phyloP scores from a whole-genome alignment of 192 early-diverging fungal species.

The Linnemannia hyalina region DNA sequence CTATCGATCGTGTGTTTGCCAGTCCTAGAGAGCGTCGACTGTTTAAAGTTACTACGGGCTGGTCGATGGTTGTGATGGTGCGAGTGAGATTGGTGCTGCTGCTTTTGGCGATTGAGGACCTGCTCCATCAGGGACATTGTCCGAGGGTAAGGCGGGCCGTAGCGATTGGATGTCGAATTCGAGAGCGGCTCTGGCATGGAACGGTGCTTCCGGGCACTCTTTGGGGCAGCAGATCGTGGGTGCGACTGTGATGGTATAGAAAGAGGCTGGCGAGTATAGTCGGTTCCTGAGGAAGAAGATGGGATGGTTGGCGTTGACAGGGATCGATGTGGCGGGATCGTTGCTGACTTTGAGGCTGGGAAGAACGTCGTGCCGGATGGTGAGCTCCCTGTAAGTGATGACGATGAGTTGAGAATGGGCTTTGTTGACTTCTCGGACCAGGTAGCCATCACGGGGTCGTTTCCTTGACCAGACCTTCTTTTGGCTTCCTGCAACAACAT shows the following conservation, averaged over 20 bases:
- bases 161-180: background rate
- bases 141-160: slow-evolving; percentile 19
- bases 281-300: background rate
- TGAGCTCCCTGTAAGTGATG: slow-evolving; percentile 13
- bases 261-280: background rate
- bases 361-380: slow-evolving; percentile 20
- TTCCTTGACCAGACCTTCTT: slow-evolving; percentile 22
- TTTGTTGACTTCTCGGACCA: slow-evolving; percentile 35
- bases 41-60: slow-evolving; percentile 40
- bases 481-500: slow-evolving; percentile 49
- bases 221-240: background rate
- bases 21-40: slow-evolving; percentile 32
- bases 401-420: slow-evolving; percentile 25
- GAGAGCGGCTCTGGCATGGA: slow-evolving; percentile 17
- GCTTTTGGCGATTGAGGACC: slow-evolving; percentile 46
- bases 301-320: slow-evolving; percentile 33
- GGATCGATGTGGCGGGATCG: background rate
- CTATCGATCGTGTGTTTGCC: slow-evolving; percentile 21
- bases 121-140: slow-evolving; percentile 51
- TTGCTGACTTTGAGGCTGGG: slow-evolving; percentile 15
- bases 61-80: slow-evolving; percentile 13
- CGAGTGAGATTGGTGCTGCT: slow-evolving; percentile 22
- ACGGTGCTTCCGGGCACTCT: slow-evolving; percentile 17
- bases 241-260: slow-evolving; percentile 7
- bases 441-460: slow-evolving; percentile 31